These are phyloP conservation scores for Ascosphaera aggregata DNA, from an alignment of 2,329 filamentous ascomycete genomes.

Conservation along the genomic window DNA sequence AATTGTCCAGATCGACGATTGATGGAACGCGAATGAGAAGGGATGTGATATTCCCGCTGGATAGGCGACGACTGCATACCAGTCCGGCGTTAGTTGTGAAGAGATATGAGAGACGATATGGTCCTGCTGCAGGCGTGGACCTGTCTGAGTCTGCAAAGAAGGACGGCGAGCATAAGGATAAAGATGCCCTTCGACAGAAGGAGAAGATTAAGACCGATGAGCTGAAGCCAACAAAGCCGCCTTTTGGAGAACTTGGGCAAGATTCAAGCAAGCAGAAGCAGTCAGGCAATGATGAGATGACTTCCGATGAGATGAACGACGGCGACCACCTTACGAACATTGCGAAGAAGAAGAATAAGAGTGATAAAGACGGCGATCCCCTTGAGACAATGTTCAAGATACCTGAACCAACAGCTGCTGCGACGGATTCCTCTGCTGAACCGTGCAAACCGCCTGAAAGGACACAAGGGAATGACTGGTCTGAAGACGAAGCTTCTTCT, in stretches of 20 bases:
- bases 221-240: no score
- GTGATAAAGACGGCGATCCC: background rate
- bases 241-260: no score
- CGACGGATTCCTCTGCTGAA: background rate
- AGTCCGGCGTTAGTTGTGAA: background rate
- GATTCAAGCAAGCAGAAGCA: no score
- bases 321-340: no score
- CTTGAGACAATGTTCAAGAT: background rate
- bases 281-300: no score
- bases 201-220: background rate
- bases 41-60: background rate
- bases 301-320: no score
- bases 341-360: background rate
- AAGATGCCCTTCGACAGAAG: background rate
- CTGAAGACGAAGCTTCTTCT: slow-evolving; percentile 27
- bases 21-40: no score
- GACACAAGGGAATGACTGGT: background rate
- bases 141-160: background rate
- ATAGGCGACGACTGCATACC: background rate
- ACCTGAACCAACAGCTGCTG: background rate
- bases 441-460: background rate
- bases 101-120: background rate
- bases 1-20: background rate
- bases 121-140: background rate
- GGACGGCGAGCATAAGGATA: background rate